phyloP scores from a whole-genome alignment of 2,329 filamentous ascomycete genomes.

The Sclerotinia sclerotiorum region DNA sequence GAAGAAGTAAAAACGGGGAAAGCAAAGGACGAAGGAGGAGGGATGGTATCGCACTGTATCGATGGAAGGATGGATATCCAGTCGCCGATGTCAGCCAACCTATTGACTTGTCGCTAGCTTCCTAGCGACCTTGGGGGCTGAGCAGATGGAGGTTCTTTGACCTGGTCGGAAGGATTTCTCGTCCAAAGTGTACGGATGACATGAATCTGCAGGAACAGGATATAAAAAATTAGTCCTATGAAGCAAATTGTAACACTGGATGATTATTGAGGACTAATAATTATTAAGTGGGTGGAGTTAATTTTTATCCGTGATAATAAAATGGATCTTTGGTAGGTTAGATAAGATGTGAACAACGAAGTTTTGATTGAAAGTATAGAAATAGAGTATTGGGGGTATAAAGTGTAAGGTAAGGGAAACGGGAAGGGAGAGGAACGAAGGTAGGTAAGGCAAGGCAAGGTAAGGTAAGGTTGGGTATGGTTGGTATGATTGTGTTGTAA shows the following conservation, averaged over 20 bases:
- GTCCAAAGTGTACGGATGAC: conserved; percentile 17
- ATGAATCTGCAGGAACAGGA: conserved; percentile 26
- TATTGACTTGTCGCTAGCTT: conserved; percentile 20
- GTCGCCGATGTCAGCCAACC: conserved; percentile 22
- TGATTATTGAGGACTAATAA: conserved; percentile 7
- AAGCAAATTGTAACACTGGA: neutral
- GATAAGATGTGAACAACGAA: neutral
- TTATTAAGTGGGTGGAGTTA: neutral
- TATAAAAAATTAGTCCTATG: neutral
- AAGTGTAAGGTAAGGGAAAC: neutral
- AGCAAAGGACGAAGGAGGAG: conserved; percentile 28
- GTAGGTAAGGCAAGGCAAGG: neutral
- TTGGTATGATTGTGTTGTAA: neutral
- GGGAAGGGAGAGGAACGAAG: too few relatives aligned
- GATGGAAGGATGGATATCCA: conserved; percentile 18
- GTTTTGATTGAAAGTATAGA: neutral
- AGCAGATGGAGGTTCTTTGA: conserved; percentile 21
- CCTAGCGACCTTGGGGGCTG: conserved; percentile 24
- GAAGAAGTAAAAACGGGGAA: conserved; percentile 37
- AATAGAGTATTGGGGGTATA: neutral
- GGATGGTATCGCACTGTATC: conserved; percentile 5
- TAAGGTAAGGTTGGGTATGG: too few relatives aligned
- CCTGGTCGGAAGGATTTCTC: conserved; percentile 21
- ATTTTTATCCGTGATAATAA: neutral
- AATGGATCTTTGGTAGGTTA: neutral